phyloP scores from a whole-genome alignment of 345 rosid species.

The Acer campestre region DNA sequence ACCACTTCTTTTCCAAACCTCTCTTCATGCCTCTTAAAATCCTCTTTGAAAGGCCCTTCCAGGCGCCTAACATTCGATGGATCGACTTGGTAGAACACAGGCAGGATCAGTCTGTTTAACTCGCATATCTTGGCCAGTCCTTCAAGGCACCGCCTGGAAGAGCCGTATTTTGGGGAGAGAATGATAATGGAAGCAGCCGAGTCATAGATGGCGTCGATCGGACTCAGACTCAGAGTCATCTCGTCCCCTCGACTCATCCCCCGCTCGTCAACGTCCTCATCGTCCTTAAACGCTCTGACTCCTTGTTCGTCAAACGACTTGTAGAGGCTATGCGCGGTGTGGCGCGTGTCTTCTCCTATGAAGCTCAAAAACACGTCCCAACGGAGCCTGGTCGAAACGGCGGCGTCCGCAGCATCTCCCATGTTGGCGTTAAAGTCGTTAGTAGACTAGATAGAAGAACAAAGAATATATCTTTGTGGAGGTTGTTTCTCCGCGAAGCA shows the following conservation, averaged over 20 bases:
- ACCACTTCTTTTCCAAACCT: constrained; percentile 29
- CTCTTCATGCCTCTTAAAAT: constrained; percentile 27
- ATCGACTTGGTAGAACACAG: constrained; percentile 49
- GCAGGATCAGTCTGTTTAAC: constrained; percentile 39
- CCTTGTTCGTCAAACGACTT: constrained; percentile 33
- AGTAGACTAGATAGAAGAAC: neutral
- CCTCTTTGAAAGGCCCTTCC: constrained; percentile 31
- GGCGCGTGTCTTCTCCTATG: constrained; percentile 55
- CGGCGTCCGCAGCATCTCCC: neutral
- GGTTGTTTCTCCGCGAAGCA: neutral
- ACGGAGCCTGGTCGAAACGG: constrained; percentile 30
- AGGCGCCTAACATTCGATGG: constrained; percentile 54
- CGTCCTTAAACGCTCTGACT: constrained; percentile 15
- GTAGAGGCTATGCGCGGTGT: constrained; percentile 29
- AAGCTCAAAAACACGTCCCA: constrained; percentile 60
- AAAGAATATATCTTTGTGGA: neutral
- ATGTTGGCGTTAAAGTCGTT: neutral
- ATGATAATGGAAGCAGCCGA: constrained; percentile 45
- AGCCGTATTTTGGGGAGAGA: constrained; percentile 38
- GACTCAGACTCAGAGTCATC: constrained; percentile 22
- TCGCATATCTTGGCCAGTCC: constrained; percentile 44
- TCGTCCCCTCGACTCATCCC: constrained; percentile 31
- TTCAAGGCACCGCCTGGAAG: constrained; percentile 50
- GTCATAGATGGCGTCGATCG: constrained; percentile 45
- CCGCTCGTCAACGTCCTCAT: too few species aligned